A percentile compares a stretch with the other conserved stretches of the same genome.
Evolutionary conservation across 768 basidiomycete species (phyloP).

Genomic region (Serendipita sp.): DNA sequence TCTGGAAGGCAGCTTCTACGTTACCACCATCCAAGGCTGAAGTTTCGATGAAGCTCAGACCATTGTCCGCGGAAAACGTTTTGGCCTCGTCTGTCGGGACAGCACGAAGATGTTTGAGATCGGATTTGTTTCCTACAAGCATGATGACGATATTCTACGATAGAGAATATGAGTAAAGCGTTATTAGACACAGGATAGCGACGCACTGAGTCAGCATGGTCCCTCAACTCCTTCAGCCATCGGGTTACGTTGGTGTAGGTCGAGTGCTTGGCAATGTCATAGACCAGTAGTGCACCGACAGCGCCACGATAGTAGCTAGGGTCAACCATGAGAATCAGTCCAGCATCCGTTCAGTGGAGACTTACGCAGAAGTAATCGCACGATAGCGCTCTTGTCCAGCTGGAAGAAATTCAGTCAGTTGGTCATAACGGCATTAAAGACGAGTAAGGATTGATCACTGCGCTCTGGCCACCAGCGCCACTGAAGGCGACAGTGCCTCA

Average conservation of each 20-base stretch:
- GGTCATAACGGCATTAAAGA: background rate
- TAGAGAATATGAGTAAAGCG: conserved; percentile 6
- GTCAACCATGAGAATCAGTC: background rate
- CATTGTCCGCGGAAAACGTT: conserved; percentile 56
- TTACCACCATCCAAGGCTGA: conserved; percentile 99
- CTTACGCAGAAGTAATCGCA: conserved; percentile 33
- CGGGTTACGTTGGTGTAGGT: conserved; percentile 88
- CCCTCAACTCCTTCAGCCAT: conserved; percentile 94
- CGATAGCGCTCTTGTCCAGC: conserved; percentile 37
- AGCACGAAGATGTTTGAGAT: conserved; percentile 92
- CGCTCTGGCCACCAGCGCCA: background rate
- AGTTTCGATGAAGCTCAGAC: conserved; percentile 91
- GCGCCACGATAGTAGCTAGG: conserved; percentile 92
- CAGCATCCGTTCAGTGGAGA: background rate
- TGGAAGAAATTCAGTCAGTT: conserved; percentile 9
- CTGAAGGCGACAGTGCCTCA: background rate
- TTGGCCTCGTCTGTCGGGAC: conserved; percentile 90
- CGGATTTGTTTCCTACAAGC: conserved; percentile 97
- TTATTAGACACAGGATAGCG: background rate
- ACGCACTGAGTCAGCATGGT: conserved; percentile 49
- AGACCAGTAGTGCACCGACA: conserved; percentile 80
- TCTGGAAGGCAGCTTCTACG: conserved; percentile 95
- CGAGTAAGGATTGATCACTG: background rate
- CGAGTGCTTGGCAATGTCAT: conserved; percentile 86
- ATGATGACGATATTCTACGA: conserved; percentile 88